Evolutionary conservation across 768 basidiomycete genomes (phyloP), one percentile per base, ranked within the genome.

Genomic region (Rhodosporidiobolus odoratus): DNA sequence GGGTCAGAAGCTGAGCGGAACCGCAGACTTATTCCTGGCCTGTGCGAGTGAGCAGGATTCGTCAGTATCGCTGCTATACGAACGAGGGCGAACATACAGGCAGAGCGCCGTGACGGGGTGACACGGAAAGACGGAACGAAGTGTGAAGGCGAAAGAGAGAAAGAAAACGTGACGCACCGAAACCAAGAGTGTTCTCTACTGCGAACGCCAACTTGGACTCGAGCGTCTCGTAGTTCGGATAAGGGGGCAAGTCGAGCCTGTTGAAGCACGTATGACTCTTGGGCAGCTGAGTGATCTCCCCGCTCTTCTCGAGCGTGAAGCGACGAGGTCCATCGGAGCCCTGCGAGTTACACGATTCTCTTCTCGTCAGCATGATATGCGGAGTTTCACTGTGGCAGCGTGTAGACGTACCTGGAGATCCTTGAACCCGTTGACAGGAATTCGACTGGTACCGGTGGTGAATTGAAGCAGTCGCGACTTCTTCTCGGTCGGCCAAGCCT

Each of bases 211-310:
- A 82, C 83, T 75, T 73, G 34, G 87, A 91, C 48, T 90, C 90
- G 78, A 95, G 96, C 64, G 63, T 58, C 43, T 74, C 76, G 60
- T 67, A 75, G 37, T 65, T 62, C 78, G 92, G 94, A 80, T 99
- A 99, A 19, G 93, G 91, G n/a, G 96, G 96, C 64, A 99, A 81
- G 82, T 99, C 96, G 76, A 95, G 92, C 53, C 91, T 71, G 78
- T 95, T 98, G 86, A 99, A 99, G 83, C 96, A 98, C 1, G 92
- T 96, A 79, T 95, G 93, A 75, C 88, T 91, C 87, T 98, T 99
- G 2, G 96, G 96, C 77, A 99, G 81, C 79, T 96, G 93, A 32
- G 89, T 90, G 30, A 93, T 91, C 77, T 99, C 96, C 35, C 96
- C 96, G 43, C 92, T 68, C 82, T 98, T 98, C 81, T 99, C 96